A percentile compares a stretch with the other conserved stretches of the same genome.
Conservation (phyloP, 2,329 filamentous ascomycete species). For the Karstenula rhodostoma region DNA sequence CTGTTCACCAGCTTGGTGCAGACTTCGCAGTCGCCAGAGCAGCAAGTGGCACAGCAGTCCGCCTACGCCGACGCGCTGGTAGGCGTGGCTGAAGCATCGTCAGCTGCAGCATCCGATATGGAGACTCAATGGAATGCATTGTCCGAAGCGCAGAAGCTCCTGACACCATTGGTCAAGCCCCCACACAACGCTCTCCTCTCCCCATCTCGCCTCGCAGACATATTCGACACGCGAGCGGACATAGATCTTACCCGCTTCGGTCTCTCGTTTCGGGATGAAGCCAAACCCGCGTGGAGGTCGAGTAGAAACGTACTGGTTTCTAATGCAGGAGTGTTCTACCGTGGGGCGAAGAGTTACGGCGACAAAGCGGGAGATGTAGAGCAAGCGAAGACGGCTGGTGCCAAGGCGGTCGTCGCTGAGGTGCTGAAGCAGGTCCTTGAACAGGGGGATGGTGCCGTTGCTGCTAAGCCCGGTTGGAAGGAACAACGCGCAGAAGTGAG, state of each 20-base stretch:
- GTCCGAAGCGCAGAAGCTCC: constrained; percentile 38
- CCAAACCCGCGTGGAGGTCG: constrained; percentile 42
- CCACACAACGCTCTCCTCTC: constrained; percentile 29
- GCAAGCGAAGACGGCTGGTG: constrained; percentile 32
- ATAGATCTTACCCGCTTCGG: constrained; percentile 46
- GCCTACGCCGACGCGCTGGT: constrained; percentile 66
- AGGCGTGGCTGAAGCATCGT: constrained; percentile 60
- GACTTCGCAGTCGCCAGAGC: constrained; percentile 59
- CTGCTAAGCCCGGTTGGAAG: constrained; percentile 32
- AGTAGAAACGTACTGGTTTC: constrained; percentile 43
- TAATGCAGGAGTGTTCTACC: constrained; percentile 51
- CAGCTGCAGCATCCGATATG: constrained; percentile 32
- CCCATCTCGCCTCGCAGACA: constrained; percentile 36
- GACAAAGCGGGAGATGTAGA: constrained; percentile 42
- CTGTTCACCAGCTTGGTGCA: constrained; percentile 43
- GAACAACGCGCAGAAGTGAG: constrained; percentile 30
- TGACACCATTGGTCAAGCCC: constrained; percentile 33
- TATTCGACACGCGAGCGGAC: constrained; percentile 45
- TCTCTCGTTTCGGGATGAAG: constrained; percentile 29
- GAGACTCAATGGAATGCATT: constrained; percentile 46
- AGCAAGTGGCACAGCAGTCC: constrained; percentile 60
- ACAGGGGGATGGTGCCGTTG: constrained; percentile 4
- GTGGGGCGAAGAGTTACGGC: constrained; percentile 43
- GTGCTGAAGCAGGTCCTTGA: constrained; percentile 18
- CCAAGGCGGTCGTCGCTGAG: constrained; percentile 19